Conservation (phyloP, 805 yeast genomes). For the Zygosaccharomyces lentus region DNA sequence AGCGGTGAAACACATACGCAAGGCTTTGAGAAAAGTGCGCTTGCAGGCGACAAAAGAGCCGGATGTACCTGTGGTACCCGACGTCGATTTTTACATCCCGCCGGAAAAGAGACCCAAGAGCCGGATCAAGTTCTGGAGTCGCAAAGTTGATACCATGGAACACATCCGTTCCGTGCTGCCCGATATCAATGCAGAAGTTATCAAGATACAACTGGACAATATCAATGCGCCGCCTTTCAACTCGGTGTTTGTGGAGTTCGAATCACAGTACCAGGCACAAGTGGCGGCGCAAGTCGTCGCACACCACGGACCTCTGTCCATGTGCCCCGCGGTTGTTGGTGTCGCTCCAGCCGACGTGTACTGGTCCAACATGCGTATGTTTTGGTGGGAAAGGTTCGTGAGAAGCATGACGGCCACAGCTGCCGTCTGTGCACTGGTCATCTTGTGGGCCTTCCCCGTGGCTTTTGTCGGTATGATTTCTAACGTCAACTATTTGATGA, state of each 20-base stretch:
- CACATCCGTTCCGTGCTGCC: conserved; percentile 56
- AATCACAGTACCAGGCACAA: conserved; percentile 70
- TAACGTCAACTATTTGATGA: conserved; percentile 58
- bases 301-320: conserved; percentile 62
- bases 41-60: conserved; percentile 61
- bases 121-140: conserved; percentile 45
- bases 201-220: conserved; percentile 49
- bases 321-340: conserved; percentile 59
- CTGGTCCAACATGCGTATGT: conserved; percentile 71
- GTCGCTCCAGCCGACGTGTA: conserved; percentile 57
- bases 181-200: conserved; percentile 52
- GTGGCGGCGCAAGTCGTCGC: conserved; percentile 59
- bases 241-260: conserved; percentile 75
- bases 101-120: conserved; percentile 63
- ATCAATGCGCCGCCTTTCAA: conserved; percentile 58
- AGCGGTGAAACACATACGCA: conserved; percentile 50
- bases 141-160: conserved; percentile 60
- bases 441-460: conserved; percentile 74
- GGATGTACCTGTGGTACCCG: conserved; percentile 40
- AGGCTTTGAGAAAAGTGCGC: conserved; percentile 57
- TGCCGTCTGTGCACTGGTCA: conserved; percentile 51
- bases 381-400: conserved; percentile 72
- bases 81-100: conserved; percentile 56
- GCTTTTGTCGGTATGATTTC: conserved; percentile 75
- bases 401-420: conserved; percentile 50